Percentiles rank a stretch among this genome's conserved stretches.
Conservation (phyloP, 179 eudicot genomes). For the Amaranthus tricolor region DNA sequence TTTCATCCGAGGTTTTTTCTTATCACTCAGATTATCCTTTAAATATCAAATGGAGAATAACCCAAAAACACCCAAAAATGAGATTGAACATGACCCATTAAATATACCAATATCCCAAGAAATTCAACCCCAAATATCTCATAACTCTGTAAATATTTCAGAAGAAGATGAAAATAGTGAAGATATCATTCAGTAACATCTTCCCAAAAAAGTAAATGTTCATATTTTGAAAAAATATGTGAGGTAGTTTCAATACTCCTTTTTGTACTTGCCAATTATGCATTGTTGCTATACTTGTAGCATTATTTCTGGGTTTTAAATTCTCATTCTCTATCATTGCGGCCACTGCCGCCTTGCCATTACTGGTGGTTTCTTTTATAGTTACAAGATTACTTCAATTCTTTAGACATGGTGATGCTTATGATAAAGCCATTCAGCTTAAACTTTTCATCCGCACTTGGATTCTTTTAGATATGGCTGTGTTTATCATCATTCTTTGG, state of each 20-base stretch:
- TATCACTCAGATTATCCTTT: no score
- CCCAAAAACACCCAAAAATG: no score
- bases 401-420: constrained; percentile 8
- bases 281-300: background rate
- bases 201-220: background rate
- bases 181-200: background rate
- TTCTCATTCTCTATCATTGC: background rate
- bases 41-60: no score
- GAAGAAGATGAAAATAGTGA: background rate
- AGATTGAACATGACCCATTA: no score
- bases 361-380: background rate
- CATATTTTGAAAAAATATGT: background rate
- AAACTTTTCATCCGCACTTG: constrained; percentile 3
- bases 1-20: no score
- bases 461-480: constrained; percentile 11
- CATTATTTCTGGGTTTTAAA: background rate
- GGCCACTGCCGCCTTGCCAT: constrained; percentile 5
- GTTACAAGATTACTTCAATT: background rate
- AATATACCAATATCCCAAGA: background rate
- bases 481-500: background rate
- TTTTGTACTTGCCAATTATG: background rate
- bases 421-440: constrained; percentile 7
- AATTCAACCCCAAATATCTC: constrained; percentile 6
- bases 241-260: background rate
- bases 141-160: constrained; percentile 5